A percentile compares a stretch with the other conserved stretches of the same genome.
Evolutionary conservation across 495 filamentous ascomycete species (phyloP).

Genomic region (Chaetomidium leptoderma): DNA sequence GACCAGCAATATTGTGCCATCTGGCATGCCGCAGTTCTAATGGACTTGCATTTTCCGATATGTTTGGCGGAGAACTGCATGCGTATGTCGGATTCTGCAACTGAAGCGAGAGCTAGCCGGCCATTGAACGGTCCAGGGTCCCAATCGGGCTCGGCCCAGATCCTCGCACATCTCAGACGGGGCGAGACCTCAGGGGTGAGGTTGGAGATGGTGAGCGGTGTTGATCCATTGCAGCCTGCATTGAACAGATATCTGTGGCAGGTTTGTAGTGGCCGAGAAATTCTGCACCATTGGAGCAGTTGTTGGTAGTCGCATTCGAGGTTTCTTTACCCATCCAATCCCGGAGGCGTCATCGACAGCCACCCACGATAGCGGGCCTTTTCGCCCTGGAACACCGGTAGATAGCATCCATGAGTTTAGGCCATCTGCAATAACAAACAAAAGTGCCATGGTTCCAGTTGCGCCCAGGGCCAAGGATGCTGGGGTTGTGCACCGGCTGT

Average conservation of each 20-base stretch:
- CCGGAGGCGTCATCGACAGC: background rate
- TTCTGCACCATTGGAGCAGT: slow-evolving; percentile 9
- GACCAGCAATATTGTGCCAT: slow-evolving; percentile 48
- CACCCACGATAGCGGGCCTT: background rate
- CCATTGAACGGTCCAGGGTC: slow-evolving; percentile 15
- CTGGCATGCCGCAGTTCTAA: slow-evolving; percentile 41
- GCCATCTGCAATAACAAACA: no score
- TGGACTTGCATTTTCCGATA: slow-evolving; percentile 28
- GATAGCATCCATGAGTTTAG: background rate
- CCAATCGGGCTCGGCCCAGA: slow-evolving; percentile 19
- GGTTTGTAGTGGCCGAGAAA: slow-evolving; percentile 14
- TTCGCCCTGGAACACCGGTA: background rate
- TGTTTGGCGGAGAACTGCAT: slow-evolving; percentile 33
- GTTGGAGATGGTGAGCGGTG: slow-evolving; percentile 6
- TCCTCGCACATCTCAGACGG: slow-evolving; percentile 13
- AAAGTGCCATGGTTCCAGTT: background rate
- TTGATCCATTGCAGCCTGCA: background rate
- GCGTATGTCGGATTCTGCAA: slow-evolving; percentile 29
- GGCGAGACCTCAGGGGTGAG: slow-evolving; percentile 5
- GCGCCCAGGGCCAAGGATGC: background rate
- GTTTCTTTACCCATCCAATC: slow-evolving; percentile 9
- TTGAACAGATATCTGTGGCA: slow-evolving; percentile 14
- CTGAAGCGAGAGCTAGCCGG: slow-evolving; percentile 27
- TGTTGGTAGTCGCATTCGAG: background rate
- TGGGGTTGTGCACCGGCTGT: background rate